Base-by-base conservation (phyloP, 2,329 filamentous ascomycete genomes). In the Pestalotiopsis fici region DNA sequence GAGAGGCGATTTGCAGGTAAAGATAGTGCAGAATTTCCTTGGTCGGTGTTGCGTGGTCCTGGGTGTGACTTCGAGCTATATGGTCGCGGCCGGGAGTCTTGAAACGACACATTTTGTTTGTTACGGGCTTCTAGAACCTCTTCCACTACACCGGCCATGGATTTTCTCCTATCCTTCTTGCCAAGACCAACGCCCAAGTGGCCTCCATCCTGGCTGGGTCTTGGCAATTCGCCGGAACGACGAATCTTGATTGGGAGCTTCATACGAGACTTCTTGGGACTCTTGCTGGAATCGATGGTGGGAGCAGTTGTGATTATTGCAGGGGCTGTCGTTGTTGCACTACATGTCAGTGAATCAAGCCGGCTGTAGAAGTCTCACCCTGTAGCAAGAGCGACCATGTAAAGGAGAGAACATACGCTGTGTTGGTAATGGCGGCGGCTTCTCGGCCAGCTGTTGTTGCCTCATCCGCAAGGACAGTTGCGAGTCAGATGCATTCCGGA, bases 221-320 rank as follows among this genome's bases (percentile, higher is more conserved):
- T 83, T 70, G 81, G 76, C 9, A 84, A 71, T 64, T 88, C 86
- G 64, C 81, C 83, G 2, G 87, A 87, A 59, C 83, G 83, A 64
- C 87, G 85, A 65, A 87, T 81, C 43, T 84, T 85, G 65, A 83
- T 80, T 27, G 85, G 82, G 23, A 90, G 79, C 72, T 83, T 86
- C 69, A 89, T 82, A 54, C 87, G 83, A 37, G 87, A 85, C 71
- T 87, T 89, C 77, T 87, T 90, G 61, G 83, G 86, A 68, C 84
- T 77, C 63, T 77, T 72, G 43, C 83, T 83, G 23, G 88, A 76
- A 64, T 92, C 87, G 71, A 90, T 87, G 9, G 94, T 96, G 11
- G 96, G 95, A 18, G 95, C 93, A 12, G 95, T 98, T 62, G 93
- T 97, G 78, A 98, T 96, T 77, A 98, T 98, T 72, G 88, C 84